These are phyloP conservation scores for Wickerhamomyces sp. DNA, from an alignment of 1,139 yeast genomes.

Conservation along the genomic window DNA sequence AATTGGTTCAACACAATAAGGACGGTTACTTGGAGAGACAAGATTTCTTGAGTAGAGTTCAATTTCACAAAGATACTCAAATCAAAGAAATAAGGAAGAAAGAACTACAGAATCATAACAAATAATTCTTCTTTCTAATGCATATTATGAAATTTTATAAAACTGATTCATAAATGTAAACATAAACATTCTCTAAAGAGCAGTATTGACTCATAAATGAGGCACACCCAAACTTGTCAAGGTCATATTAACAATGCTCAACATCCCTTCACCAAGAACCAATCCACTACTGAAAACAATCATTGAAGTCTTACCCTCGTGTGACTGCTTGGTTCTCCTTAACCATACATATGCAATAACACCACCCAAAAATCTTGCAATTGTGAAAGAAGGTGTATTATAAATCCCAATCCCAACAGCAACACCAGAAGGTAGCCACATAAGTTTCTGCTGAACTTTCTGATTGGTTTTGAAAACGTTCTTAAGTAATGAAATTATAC, in stretches of 20 bases:
- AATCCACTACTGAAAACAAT: slow-evolving; percentile 89
- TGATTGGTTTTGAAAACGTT: slow-evolving; percentile 41
- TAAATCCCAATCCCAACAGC: slow-evolving; percentile 97
- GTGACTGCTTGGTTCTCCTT: slow-evolving; percentile 26
- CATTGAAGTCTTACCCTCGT: slow-evolving; percentile 55
- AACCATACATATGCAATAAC: slow-evolving; percentile 62
- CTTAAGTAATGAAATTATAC: slow-evolving; percentile 59
- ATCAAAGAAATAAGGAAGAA: slow-evolving; percentile 51
- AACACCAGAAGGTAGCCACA: slow-evolving; percentile 84
- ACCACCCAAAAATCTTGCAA: slow-evolving; percentile 92
- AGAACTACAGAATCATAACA: slow-evolving; percentile 23
- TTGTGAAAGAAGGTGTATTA: slow-evolving; percentile 87
- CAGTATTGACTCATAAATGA: slow-evolving; percentile 29
- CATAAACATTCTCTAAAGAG: no score
- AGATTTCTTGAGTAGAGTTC: slow-evolving; percentile 79
- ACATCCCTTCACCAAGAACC: slow-evolving; percentile 89
- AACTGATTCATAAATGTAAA: no score
- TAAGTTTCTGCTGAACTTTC: slow-evolving; percentile 38
- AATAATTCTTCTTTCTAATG: slow-evolving; percentile 1
- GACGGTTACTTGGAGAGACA: slow-evolving; percentile 89
- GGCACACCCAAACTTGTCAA: slow-evolving; percentile 59
- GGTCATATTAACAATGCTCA: slow-evolving; percentile 77
- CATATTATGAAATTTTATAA: not conserved
- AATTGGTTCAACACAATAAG: slow-evolving; percentile 65
- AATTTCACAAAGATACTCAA: slow-evolving; percentile 56